Base-by-base conservation (phyloP, 306 rosid genomes). In the Citrullus mucosospermus region DNA sequence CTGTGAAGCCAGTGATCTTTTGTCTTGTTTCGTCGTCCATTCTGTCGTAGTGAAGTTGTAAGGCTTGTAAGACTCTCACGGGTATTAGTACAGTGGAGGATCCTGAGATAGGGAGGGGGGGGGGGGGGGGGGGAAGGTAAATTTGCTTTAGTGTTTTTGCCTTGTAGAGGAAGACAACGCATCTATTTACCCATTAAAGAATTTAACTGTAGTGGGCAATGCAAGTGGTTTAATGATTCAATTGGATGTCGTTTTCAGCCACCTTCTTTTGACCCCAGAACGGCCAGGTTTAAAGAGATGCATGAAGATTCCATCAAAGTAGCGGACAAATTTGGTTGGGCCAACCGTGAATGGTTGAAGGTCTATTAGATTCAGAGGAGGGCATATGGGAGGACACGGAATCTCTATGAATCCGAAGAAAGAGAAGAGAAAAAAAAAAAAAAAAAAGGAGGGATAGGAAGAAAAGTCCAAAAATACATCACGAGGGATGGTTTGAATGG, bases 61-160 rank as follows among this genome's bases (percentile, higher is more conserved):
- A 83, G 48, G 99, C 97, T 79, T 91, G 97, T n/a, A 92, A 83
- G 8, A 95, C 99, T 83, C 93, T 92, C 1, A 95, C 96, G 11
- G 99, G 97, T 78, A 95, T 91, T 36, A 91, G 88, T 82, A 92
- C 99, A 2, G 92, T 86, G 18, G 97, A 84, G 78, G 79, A 79
- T 71, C 85, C 89, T 81, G 82, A 36, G 65, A 22, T 81, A 60
- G 66, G 46, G 44, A 71, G 28, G 28, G 28, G 28, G 28, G 28
- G 28, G 28, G 28, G 28, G 44, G 13, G 30, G 54, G 32, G 54
- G 50, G 65, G 48, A 73, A 0, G 77, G 57, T 25, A 25, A 70
- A 70, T 70, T 46, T 34, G 39, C 28, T 53, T 48, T 69, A 43
- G 51, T 43, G 55, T 44, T 69, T 69, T 20, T 41, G 17, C n/a